Evolutionary conservation across 805 yeast species (phyloP).

Genomic region (Candida saitoana): DNA sequence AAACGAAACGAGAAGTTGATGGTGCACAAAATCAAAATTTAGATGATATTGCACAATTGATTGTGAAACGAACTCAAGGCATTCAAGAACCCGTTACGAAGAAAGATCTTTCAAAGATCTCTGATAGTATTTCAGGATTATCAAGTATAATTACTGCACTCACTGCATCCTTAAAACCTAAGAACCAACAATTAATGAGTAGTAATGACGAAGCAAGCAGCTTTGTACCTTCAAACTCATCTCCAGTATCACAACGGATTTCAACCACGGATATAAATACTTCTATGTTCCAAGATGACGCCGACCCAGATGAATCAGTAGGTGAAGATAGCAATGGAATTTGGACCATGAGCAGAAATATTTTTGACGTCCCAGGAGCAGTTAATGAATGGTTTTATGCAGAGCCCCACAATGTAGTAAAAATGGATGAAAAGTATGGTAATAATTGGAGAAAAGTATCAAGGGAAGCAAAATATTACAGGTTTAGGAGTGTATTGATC

Average conservation of each 20-base stretch:
- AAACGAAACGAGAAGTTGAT: background rate
- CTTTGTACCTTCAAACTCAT: background rate
- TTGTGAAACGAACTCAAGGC: slow-evolving; percentile 1
- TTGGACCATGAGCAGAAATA: background rate
- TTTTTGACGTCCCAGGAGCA: background rate
- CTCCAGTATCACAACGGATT: background rate
- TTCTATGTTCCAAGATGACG: background rate
- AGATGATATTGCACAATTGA: background rate
- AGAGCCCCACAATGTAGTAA: background rate
- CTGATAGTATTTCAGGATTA: background rate
- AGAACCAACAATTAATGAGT: background rate
- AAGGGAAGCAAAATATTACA: background rate
- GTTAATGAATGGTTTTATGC: slow-evolving; percentile 1
- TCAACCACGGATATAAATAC: background rate
- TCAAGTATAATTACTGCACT: background rate
- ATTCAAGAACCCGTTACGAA: background rate
- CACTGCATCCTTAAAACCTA: background rate
- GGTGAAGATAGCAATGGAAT: background rate
- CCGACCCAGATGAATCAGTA: background rate
- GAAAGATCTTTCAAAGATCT: background rate
- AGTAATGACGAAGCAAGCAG: background rate
- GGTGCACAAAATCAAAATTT: background rate
- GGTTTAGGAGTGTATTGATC: background rate
- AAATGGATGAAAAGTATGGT: slow-evolving; percentile 2
- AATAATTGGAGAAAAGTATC: background rate